Conservation (phyloP, 441 rosid species). For the Populus tomentosa region DNA sequence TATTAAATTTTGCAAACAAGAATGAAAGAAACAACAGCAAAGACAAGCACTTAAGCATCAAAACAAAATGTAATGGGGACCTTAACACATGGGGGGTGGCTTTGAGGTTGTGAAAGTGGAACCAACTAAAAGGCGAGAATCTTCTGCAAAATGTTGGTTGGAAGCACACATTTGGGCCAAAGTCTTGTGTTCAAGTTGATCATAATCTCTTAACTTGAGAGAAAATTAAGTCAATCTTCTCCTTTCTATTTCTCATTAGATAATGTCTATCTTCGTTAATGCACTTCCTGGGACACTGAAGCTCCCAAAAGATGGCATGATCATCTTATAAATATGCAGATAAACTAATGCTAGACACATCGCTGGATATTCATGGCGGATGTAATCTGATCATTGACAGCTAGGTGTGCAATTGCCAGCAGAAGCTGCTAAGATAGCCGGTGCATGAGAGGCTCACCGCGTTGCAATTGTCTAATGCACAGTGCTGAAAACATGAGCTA, state of each 20-base stretch:
- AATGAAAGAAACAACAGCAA: conserved; percentile 55
- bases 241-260: not conserved
- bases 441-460: not conserved
- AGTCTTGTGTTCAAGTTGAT: not conserved
- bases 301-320: not conserved
- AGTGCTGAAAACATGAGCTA: too few species aligned
- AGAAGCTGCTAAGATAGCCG: not conserved
- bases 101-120: conserved; percentile 40
- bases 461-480: not conserved
- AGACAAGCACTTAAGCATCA: conserved; percentile 58
- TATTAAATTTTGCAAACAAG: conserved; percentile 6
- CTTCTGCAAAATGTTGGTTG: conserved; percentile 46
- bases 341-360: too few species aligned
- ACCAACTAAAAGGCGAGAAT: conserved; percentile 49
- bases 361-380: not conserved
- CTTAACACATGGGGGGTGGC: conserved; percentile 71
- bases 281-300: not conserved
- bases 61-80: conserved; percentile 64
- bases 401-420: too few species aligned
- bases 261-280: not conserved
- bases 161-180: conserved; percentile 35
- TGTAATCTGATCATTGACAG: too few species aligned
- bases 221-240: not conserved
- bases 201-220: not conserved
- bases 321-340: not conserved